These are phyloP conservation scores for Sinapis alba DNA, from an alignment of 441 rosid genomes.

Conservation along the genomic window DNA sequence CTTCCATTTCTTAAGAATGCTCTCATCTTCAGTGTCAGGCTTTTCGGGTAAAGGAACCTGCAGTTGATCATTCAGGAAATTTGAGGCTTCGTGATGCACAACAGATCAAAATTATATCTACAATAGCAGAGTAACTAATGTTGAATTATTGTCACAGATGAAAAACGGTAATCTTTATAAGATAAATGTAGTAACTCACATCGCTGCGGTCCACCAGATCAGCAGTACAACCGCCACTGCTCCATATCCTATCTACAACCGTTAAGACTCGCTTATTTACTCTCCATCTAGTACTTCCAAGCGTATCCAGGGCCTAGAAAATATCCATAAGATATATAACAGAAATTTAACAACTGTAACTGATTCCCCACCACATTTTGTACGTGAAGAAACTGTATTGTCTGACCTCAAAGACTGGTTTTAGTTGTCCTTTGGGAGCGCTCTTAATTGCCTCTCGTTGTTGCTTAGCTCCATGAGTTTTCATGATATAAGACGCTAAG, in stretches of 20 bases:
- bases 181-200: slow-evolving; percentile 56
- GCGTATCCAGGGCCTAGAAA: slow-evolving; percentile 89
- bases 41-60: slow-evolving; percentile 90
- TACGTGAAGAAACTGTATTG: slow-evolving; percentile 16
- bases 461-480: slow-evolving; percentile 84
- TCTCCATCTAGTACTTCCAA: slow-evolving; percentile 96
- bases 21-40: slow-evolving; percentile 86
- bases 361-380: slow-evolving; percentile 8
- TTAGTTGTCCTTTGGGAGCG: slow-evolving; percentile 63
- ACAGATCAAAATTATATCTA: not conserved
- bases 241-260: slow-evolving; percentile 89
- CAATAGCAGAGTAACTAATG: slow-evolving; percentile 3
- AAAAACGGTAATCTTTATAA: slow-evolving; percentile 5
- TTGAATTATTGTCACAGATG: slow-evolving; percentile 8
- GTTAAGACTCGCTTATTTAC: slow-evolving; percentile 80
- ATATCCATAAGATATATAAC: slow-evolving; percentile 15
- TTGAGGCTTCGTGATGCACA: slow-evolving; percentile 22
- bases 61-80: slow-evolving; percentile 29
- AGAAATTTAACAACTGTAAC: slow-evolving; percentile 10
- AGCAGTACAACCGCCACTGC: slow-evolving; percentile 79
- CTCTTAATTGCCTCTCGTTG: slow-evolving; percentile 80
- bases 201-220: slow-evolving; percentile 89
- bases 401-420: slow-evolving; percentile 80
- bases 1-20: slow-evolving; percentile 74
- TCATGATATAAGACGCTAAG: slow-evolving; percentile 89